phyloP scores from a whole-genome alignment of 495 filamentous ascomycete genomes.

The Melanomma pulvis-pyrius region DNA sequence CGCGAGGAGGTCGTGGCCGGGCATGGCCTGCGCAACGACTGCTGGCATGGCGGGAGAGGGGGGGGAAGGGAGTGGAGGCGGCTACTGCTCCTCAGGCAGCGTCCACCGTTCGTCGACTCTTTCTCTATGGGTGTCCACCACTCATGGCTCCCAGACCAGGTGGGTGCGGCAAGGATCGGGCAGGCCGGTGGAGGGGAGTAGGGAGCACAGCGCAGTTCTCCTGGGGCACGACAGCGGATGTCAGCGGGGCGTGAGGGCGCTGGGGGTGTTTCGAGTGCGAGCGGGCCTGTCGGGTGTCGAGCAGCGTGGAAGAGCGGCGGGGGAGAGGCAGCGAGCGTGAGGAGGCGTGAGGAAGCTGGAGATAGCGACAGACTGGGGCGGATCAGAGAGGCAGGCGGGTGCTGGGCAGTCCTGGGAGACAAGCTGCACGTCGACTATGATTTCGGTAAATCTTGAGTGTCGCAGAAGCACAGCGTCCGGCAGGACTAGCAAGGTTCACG shows the following conservation, averaged over 20 bases:
- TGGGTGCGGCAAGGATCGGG: conserved; percentile 5
- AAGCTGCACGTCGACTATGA: conserved; percentile 13
- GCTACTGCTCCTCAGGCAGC: conserved; percentile 6
- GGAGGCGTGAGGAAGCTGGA: not conserved
- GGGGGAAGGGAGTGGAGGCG: not conserved
- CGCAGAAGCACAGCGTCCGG: conserved; percentile 12
- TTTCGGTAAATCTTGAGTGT: conserved; percentile 25
- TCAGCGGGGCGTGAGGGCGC: conserved; percentile 25
- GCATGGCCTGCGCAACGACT: conserved; percentile 12
- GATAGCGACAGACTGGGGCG: conserved; percentile 20
- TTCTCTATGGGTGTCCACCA: not conserved
- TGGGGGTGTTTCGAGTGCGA: conserved; percentile 12
- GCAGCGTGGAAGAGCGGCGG: not conserved
- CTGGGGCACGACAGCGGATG: conserved; percentile 15
- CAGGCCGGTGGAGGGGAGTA: not conserved
- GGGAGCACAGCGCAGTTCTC: not conserved
- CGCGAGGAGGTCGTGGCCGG: conserved; percentile 24
- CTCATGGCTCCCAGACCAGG: conserved; percentile 3
- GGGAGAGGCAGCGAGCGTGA: not conserved
- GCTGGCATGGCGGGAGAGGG: conserved; percentile 24
- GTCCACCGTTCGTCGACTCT: not conserved
- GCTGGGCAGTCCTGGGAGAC: conserved; percentile 2
- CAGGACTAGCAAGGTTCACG: conserved; percentile 9
- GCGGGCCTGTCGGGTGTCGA: not conserved
- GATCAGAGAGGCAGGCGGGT: not conserved